Evolutionary conservation across 139 green algal genomes (phyloP).

Genomic region (Chlamydomonas urium): DNA sequence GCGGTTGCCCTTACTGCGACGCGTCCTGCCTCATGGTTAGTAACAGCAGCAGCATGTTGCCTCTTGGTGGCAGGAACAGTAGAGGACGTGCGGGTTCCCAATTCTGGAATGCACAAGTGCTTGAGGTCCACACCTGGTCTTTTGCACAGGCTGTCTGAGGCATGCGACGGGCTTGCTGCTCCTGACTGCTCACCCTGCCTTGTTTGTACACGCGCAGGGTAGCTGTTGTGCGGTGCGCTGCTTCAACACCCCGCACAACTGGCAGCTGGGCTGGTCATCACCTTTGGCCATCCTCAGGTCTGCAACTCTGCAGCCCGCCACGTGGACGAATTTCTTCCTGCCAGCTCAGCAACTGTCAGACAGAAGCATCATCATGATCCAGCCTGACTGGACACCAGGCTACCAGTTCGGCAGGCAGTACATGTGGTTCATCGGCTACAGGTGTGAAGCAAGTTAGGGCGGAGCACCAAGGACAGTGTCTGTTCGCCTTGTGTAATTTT

Average conservation of each 20-base stretch:
- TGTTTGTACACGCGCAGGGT: conserved; percentile 11
- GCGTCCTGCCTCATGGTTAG: conserved; percentile 24
- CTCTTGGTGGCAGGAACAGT: neutral
- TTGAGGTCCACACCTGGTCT: neutral
- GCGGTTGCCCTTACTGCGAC: conserved; percentile 34
- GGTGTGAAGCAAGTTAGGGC: too few species aligned
- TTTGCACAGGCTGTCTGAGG: too few species aligned
- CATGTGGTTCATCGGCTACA: conserved; percentile 5
- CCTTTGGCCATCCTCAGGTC: neutral
- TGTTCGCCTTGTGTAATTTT: too few species aligned
- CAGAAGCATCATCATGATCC: conserved; percentile 10
- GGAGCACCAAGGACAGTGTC: too few species aligned
- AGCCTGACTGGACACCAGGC: conserved; percentile 5
- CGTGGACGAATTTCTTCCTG: neutral
- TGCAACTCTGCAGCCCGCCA: neutral
- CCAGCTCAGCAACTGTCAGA: conserved; percentile 1
- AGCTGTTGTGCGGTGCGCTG: conserved; percentile 21
- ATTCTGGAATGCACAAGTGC: conserved; percentile 1
- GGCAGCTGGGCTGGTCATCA: conserved; percentile 38
- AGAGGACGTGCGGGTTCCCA: neutral
- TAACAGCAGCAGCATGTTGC: neutral
- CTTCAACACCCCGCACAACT: conserved; percentile 40
- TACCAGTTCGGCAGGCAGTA: neutral
- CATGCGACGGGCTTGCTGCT: too few species aligned
- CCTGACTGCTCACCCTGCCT: too few species aligned